phyloP scores from a whole-genome alignment of 2,329 filamentous ascomycete species.

The Hortaea werneckii region DNA sequence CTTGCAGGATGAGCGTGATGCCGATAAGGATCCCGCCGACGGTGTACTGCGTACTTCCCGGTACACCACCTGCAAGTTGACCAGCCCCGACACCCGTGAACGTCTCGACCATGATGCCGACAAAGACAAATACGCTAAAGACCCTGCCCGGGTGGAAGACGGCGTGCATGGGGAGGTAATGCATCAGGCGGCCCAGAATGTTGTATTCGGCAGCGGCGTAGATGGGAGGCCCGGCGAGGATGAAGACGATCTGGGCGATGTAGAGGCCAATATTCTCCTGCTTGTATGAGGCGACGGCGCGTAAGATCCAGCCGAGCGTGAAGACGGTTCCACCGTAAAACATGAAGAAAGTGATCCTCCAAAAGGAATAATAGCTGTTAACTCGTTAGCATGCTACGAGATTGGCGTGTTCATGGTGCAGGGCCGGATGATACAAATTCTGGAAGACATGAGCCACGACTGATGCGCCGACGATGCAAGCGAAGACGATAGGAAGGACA shows the following conservation, averaged over 20 bases:
- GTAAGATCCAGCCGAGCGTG: constrained; percentile 43
- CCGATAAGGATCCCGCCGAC: constrained; percentile 26
- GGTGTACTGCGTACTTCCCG: constrained; percentile 1
- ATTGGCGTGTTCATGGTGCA: not conserved
- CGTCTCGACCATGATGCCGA: constrained; percentile 40
- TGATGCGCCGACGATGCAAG: constrained; percentile 37
- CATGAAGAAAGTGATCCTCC: constrained; percentile 13
- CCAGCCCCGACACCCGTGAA: constrained; percentile 42
- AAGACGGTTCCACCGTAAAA: constrained; percentile 12
- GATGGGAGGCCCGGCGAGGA: constrained; percentile 37
- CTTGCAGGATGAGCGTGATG: constrained; percentile 39
- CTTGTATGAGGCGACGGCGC: constrained; percentile 42
- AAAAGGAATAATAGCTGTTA: constrained; percentile 6
- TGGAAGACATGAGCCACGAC: constrained; percentile 41
- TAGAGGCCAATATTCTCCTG: constrained; percentile 37
- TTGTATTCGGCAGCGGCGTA: constrained; percentile 52
- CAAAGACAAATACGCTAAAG: constrained; percentile 46
- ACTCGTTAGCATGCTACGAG: not conserved
- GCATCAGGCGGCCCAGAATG: constrained; percentile 47
- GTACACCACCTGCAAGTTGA: constrained; percentile 23
- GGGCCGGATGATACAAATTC: constrained; percentile 25
- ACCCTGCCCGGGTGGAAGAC: constrained; percentile 46
- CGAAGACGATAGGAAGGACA: constrained; percentile 42
- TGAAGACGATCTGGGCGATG: constrained; percentile 34
- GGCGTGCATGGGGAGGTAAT: constrained; percentile 49